Base-by-base conservation (phyloP, 1,284 basidiomycete genomes). In the Cryptococcus deneoformans region DNA sequence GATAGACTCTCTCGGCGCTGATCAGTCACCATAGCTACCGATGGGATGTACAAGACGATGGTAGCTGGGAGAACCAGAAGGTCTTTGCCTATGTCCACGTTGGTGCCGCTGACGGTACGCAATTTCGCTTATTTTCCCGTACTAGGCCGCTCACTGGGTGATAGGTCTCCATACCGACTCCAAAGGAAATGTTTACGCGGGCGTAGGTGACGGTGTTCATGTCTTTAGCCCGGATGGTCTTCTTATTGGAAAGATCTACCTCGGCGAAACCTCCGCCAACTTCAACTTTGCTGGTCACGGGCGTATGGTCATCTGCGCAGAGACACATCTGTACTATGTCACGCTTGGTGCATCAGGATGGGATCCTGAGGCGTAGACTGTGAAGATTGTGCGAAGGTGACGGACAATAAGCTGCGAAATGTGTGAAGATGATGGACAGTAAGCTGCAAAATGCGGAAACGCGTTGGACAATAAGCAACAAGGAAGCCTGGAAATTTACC, bases 211-310 rank as follows among this genome's bases (percentile, higher is more conserved):
- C 64, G 89, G 89, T 46, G 84, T 87, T 1, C 83, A 88, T 29
- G 86, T 90, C 2, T 89, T 85, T 83, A 83, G 84, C 67, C 66
- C 81, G 0, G 67, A 81, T 12, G 88, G 88, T 2, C 82, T 79
- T 2, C 79, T 90, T 2, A 76, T 90, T 9, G 88, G 88, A 45
- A 90, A 90, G 74, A 85, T 90, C 70, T 89, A 86, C 77, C 59
- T 86, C 0, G 85, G 84, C 14, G 79, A 73, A 3, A 80, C 79
- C 0, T 80, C 82, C 4, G 82, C 87, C 34, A 87, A 90, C 69
- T 77, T 78, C 66, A 82, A 84, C 10, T 90, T 90, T 67, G 86
- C 86, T 0, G 83, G 83, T 0, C 74, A 81, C 57, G 84, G 84
- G 1, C 77, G 83, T 10, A 80, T 89, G 46, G 80, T 89, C 39